Evolutionary conservation across 768 basidiomycete genomes (phyloP), one percentile per base, ranked within the genome.

Genomic region (Amanita brunnescens): DNA sequence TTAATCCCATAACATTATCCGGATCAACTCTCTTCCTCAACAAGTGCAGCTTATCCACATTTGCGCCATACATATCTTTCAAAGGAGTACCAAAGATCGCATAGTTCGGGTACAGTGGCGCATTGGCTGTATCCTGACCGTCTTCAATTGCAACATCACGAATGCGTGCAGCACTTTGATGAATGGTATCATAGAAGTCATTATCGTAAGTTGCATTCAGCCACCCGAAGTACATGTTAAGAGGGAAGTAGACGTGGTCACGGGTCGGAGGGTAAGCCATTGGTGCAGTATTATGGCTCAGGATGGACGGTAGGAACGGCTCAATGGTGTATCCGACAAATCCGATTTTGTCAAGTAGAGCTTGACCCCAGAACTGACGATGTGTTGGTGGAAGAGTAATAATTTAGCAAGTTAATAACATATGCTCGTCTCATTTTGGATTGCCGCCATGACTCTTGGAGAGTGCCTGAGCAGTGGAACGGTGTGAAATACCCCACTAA

Each of bases 1-100:
- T 67, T 12, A 77, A 67, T 21, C 67, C 68, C 77, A 81, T 80
- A 48, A 79, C 69, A 53, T 72, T 65, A n/a, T 61, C 45, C 0
- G 77, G 78, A 58, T 81, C 79, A 47, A 74, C 66, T 46, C 41
- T 54, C 53, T 54, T 51, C 59, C 68, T 73, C 16, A 77, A 62
- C 21, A 33, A 51, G 49, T 56, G 51, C 53, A 78, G 52, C 54
- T 53, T 59, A 23, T 52, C 53, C 6, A 79, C 40, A 49, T 76
- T 72, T 3, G 32, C 55, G 4, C 74, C 75, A 50, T 73, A 77
- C 32, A 81, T 66, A n/a, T 59, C 55, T 47, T 68, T 62, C 30
- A 77, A 43, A 4, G 74, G 67, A 13, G 76, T 78, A 49, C 69
- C 68, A 23, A 56, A 63, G 10, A 72, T 58, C 26, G 78, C 77